phyloP scores from a whole-genome alignment of 2,329 filamentous ascomycete genomes.

The Cytospora piceae region DNA sequence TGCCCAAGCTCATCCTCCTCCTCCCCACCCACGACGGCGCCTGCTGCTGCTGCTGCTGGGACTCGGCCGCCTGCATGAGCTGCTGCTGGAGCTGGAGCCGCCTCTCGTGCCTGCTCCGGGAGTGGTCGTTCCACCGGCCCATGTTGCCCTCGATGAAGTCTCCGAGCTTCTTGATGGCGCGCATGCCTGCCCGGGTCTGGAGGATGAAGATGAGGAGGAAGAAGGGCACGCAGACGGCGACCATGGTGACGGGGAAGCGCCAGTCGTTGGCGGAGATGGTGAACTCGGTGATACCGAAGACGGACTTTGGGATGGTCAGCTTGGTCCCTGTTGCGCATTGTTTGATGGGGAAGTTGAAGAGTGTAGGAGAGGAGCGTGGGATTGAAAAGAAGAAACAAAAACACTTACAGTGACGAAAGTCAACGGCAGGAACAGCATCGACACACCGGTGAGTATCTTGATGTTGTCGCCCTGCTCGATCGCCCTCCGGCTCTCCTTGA shows the following conservation, averaged over 20 bases:
- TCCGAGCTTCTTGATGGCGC: constrained; percentile 25
- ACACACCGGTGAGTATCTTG: constrained; percentile 62
- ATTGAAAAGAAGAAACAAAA: too few species aligned
- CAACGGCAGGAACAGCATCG: constrained; percentile 63
- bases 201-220: constrained; percentile 51
- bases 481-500: constrained; percentile 62
- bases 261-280: constrained; percentile 47
- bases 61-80: constrained; percentile 22
- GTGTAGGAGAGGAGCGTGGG: neutral
- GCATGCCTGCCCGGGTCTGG: constrained; percentile 47
- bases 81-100: constrained; percentile 30
- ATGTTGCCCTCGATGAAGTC: constrained; percentile 23
- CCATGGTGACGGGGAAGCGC: constrained; percentile 58
- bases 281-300: constrained; percentile 59
- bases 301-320: constrained; percentile 41
- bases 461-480: constrained; percentile 69
- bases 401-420: constrained; percentile 59
- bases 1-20: constrained; percentile 15
- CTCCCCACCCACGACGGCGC: neutral
- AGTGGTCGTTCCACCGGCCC: constrained; percentile 16
- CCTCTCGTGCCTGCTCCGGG: constrained; percentile 22
- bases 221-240: constrained; percentile 61
- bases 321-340: neutral
- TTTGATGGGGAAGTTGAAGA: neutral
- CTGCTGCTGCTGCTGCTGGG: constrained; percentile 3